Base-by-base conservation (phyloP, 2,329 filamentous ascomycete species). In the Hymenotorrendiella dingleyae region DNA sequence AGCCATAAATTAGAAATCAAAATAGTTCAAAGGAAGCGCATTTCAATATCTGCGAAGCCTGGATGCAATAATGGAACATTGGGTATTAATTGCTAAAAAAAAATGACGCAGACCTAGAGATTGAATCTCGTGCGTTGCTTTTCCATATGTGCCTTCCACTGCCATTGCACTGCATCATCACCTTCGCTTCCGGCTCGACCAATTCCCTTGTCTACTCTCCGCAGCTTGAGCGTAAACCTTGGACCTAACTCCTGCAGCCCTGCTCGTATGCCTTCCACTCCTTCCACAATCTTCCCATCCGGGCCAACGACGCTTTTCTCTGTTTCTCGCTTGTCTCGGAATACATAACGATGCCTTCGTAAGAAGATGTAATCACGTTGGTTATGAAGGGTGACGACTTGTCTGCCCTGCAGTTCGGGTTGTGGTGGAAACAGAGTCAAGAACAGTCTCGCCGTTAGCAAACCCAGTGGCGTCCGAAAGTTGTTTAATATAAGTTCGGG, bases 351-450 rank as follows among this genome's bases (percentile, higher is more conserved):
- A 64, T 97, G 90, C 27, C 90, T 74, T 4, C 93, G 76, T 39
- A 97, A 75, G 63, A 98, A 98, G 55, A 97, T 93, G 64, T 91
- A 97, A 65, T 97, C 91, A 50, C 91, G 83, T 69, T 95, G 90
- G 56, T 96, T 96, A 65, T 96, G 89, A 40, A 96, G 67, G 1
- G 91, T 96, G 7, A 96, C 80, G 1, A 96, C 90, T 59, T 96
- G 90, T 19, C 91, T 73, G 4, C 91, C 91, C 53, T 84, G 74
- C 5, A 97, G 71, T 56, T 97, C 87, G 0, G 93, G 91, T 32
- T 80, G 77, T 0, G 82, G 77, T 0, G 91, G 93, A 65, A 88
- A 93, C 21, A 94, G 65, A 0, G 76, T 80, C 50, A 84, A 77
- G 69, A 98, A 93, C 1, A 96, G 70, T 57, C 88, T 82, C 7